Percentiles rank a stretch among this genome's conserved stretches.
phyloP scores from a whole-genome alignment of 306 rosid genomes.

The Luffa aegyptiaca region DNA sequence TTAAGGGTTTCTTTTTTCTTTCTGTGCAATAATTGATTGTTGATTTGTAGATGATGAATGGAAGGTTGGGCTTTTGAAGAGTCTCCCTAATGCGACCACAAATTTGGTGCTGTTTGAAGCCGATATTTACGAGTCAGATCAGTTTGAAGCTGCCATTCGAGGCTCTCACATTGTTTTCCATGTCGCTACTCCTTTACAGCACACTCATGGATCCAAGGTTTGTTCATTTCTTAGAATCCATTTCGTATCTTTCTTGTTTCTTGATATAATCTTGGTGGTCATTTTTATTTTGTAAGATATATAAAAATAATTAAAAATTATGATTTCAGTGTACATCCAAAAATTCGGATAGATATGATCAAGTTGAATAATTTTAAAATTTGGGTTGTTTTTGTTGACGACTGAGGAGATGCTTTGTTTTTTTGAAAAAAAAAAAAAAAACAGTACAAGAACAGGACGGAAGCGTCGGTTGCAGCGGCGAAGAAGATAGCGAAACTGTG shows the following conservation, averaged over 20 bases:
- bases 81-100: slow-evolving; percentile 21
- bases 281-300: too few species aligned
- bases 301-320: too few species aligned
- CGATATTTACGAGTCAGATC: slow-evolving; percentile 13
- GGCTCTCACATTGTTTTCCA: slow-evolving; percentile 27
- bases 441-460: slow-evolving; percentile 21
- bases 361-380: too few species aligned
- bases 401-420: neutral
- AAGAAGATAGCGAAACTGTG: slow-evolving; percentile 16
- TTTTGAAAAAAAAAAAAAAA: neutral
- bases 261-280: too few species aligned
- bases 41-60: slow-evolving; percentile 15
- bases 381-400: neutral
- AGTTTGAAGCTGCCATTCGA: slow-evolving; percentile 18
- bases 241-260: too few species aligned
- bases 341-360: too few species aligned
- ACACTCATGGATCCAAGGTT: slow-evolving; percentile 13
- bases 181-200: slow-evolving; percentile 20
- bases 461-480: slow-evolving; percentile 14
- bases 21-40: too few species aligned
- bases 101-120: slow-evolving; percentile 25
- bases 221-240: too few species aligned
- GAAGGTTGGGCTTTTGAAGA: slow-evolving; percentile 21
- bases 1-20: too few species aligned
- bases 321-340: too few species aligned